phyloP scores from a whole-genome alignment of 495 filamentous ascomycete genomes.

The Xylaria intraflava region DNA sequence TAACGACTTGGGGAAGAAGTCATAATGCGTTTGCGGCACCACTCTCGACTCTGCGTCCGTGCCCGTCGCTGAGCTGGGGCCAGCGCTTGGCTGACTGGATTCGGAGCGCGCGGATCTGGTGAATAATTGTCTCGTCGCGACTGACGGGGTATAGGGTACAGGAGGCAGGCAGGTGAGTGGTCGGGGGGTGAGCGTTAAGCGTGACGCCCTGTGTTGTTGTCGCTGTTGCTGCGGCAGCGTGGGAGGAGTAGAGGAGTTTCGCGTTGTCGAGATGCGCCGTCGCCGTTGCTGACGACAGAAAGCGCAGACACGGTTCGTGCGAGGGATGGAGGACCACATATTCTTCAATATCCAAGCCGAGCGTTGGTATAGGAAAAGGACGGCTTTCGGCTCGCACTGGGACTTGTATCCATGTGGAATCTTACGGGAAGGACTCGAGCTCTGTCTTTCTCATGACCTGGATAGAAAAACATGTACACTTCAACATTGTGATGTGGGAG shows the following conservation, averaged over 20 bases:
- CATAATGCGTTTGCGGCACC: conserved; percentile 56
- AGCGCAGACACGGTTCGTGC: conserved; percentile 18
- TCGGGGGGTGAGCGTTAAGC: not conserved
- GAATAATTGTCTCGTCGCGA: not conserved
- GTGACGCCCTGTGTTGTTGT: not conserved
- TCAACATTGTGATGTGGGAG: too few relatives aligned
- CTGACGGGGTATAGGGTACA: not conserved
- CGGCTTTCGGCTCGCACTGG: not conserved
- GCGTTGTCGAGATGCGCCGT: conserved; percentile 1
- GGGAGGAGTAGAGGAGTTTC: not conserved
- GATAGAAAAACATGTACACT: too few relatives aligned
- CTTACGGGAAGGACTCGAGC: too few relatives aligned
- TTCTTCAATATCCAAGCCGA: not conserved
- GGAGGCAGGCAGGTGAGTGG: not conserved
- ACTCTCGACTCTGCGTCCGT: not conserved
- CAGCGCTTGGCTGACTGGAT: not conserved
- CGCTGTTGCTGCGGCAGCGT: not conserved
- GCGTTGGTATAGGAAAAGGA: not conserved
- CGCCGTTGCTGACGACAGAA: conserved; percentile 16
- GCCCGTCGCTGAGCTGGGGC: too few relatives aligned
- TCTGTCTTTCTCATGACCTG: too few relatives aligned
- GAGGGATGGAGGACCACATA: conserved; percentile 18
- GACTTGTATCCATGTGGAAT: not conserved
- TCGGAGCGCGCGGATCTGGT: not conserved
- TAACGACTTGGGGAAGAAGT: conserved; percentile 78